Evolutionary conservation across 176 grass and related monocot species (phyloP).

Genomic region (Raddia guianensis): DNA sequence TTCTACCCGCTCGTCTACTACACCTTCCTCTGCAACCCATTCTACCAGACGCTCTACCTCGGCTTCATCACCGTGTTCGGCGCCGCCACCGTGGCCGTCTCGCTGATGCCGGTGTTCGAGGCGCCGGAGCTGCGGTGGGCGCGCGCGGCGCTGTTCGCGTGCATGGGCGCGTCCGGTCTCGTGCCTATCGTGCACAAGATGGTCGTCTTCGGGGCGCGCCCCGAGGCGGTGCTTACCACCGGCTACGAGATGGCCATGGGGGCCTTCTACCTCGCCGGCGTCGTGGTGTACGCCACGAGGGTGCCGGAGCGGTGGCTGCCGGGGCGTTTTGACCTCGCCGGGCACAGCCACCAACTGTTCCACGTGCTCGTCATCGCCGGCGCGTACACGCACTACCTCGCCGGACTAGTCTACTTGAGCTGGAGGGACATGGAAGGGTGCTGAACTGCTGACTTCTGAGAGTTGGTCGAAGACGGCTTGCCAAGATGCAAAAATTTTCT

Average conservation of each 20-base stretch:
- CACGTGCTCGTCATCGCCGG: slow-evolving; percentile 77
- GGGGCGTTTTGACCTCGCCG: slow-evolving; percentile 66
- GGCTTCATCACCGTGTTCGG: slow-evolving; percentile 65
- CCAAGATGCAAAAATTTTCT: slow-evolving; percentile 37
- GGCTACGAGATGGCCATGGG: slow-evolving; percentile 75
- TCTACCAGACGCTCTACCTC: slow-evolving; percentile 62
- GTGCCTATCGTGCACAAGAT: slow-evolving; percentile 82
- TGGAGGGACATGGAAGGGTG: slow-evolving; percentile 78
- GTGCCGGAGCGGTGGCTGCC: slow-evolving; percentile 81
- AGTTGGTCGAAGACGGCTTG: neutral
- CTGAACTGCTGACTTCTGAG: neutral
- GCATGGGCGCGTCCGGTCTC: slow-evolving; percentile 68
- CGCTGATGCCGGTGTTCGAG: slow-evolving; percentile 72
- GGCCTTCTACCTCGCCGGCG: slow-evolving; percentile 56
- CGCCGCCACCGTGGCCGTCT: slow-evolving; percentile 51
- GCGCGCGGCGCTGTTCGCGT: slow-evolving; percentile 57
- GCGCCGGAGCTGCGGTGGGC: slow-evolving; percentile 51
- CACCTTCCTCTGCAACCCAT: slow-evolving; percentile 66
- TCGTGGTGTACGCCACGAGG: slow-evolving; percentile 67
- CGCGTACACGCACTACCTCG: slow-evolving; percentile 71
- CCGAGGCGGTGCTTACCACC: slow-evolving; percentile 68
- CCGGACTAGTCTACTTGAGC: slow-evolving; percentile 63
- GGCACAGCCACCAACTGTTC: slow-evolving; percentile 83
- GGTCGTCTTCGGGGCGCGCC: slow-evolving; percentile 53
- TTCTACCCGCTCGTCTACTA: slow-evolving; percentile 95